Base-by-base conservation (phyloP, 768 basidiomycete genomes). In the Lepiota venenata region DNA sequence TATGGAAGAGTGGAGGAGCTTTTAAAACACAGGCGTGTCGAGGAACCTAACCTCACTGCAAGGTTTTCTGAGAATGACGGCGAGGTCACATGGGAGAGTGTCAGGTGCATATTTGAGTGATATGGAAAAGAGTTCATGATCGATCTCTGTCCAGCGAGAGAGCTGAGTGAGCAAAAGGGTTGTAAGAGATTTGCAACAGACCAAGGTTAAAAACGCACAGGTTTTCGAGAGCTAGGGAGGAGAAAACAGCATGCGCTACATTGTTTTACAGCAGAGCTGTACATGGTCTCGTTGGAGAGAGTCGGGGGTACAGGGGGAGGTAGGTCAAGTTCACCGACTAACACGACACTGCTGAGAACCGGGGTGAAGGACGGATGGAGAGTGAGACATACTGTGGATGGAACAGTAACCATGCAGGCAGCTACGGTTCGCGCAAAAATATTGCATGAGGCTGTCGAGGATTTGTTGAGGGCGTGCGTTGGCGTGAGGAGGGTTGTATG, bases 401-500 rank as follows among this genome's bases (percentile, higher is more conserved):
- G 64, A 60, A 59, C 84, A 86, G 55, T 77, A 78, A 1, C 74
- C 71, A 6, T 74, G 74, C 0, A 78, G 25, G 53, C 83, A 85
- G 49, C 73, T 80, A 21, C 76, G 54, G 49, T 78, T 82, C 4
- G 72, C 71, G 65, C 84, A 85, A 55, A 85, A 84, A 0, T 73
- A 58, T 2, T 68, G 61, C 2, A 73, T 61, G n/a, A 76, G 59
- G 12, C 61, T 68, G n/a, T 64, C 52, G 4, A 82, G 47, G 45
- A 58, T 56, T 25, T 64, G 57, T 15, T 56, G 45, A 14, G 60
- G 62, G 45, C 41, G 55, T 7, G 44, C 62, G 20, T 53, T 55
- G 38, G 16, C 42, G 20, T 35, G 48, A 18, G 37, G 41, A 21
- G 21, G 51, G 39, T 36, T 36, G 49, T 43, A 64, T 51, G 40